phyloP scores from a whole-genome alignment of 805 yeast genomes.

The Ogataea populi-albae region DNA sequence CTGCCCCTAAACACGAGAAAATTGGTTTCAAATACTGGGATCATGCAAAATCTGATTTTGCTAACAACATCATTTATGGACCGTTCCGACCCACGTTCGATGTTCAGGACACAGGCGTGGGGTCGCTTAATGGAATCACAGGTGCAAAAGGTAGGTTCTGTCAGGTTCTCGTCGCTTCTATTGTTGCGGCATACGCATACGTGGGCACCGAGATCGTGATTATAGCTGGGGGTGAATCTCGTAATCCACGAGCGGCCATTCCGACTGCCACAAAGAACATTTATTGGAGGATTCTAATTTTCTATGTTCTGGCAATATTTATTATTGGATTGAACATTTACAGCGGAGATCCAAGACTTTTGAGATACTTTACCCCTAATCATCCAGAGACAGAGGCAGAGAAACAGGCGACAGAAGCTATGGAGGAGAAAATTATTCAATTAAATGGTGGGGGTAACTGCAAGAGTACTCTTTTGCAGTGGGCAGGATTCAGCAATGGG shows the following conservation, averaged over 20 bases:
- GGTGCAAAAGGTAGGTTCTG: slow-evolving; percentile 61
- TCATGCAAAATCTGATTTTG: slow-evolving; percentile 45
- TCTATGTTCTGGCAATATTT: slow-evolving; percentile 66
- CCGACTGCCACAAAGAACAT: slow-evolving; percentile 76
- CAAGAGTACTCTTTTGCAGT: slow-evolving; percentile 20
- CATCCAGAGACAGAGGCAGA: slow-evolving; percentile 17
- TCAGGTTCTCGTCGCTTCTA: slow-evolving; percentile 56
- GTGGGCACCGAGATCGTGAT: slow-evolving; percentile 82
- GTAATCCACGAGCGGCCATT: slow-evolving; percentile 71
- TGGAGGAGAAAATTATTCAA: slow-evolving; percentile 20
- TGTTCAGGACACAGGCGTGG: slow-evolving; percentile 56
- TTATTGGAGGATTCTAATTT: slow-evolving; percentile 63
- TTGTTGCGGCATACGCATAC: slow-evolving; percentile 70
- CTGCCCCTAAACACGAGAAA: slow-evolving; percentile 39
- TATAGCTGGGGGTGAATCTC: slow-evolving; percentile 83
- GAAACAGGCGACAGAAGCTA: slow-evolving; percentile 2
- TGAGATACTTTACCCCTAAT: slow-evolving; percentile 49
- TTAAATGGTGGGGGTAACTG: slow-evolving; percentile 30
- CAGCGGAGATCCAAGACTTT: slow-evolving; percentile 71
- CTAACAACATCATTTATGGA: slow-evolving; percentile 55
- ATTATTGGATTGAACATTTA: slow-evolving; percentile 70
- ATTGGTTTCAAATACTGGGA: slow-evolving; percentile 78
- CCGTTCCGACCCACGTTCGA: slow-evolving; percentile 73
- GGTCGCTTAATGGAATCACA: slow-evolving; percentile 53
- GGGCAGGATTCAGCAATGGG: slow-evolving; percentile 43